phyloP scores from a whole-genome alignment of 306 rosid genomes.

The Glycyrrhiza uralensis region DNA sequence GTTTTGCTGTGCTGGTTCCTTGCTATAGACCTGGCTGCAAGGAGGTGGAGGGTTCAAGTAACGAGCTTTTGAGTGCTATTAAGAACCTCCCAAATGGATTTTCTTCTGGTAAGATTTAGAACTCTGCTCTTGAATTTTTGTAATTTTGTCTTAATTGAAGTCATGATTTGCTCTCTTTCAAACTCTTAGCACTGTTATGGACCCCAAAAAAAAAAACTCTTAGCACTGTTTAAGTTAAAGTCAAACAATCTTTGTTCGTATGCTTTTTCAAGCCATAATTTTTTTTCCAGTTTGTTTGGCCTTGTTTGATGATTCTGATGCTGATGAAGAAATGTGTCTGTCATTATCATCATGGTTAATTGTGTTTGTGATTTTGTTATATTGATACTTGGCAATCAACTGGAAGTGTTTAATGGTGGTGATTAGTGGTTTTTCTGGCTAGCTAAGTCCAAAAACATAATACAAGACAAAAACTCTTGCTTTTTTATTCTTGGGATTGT shows the following conservation, averaged over 20 bases:
- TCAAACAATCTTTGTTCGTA: constrained; percentile 1
- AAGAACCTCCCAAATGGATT: constrained; percentile 63
- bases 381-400: neutral
- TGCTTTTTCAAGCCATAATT: neutral
- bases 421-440: neutral
- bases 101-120: constrained; percentile 59
- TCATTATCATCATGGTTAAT: constrained; percentile 17
- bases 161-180: neutral
- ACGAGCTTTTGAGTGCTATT: constrained; percentile 68
- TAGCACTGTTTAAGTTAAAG: constrained; percentile 15
- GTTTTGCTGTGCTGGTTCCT: constrained; percentile 82
- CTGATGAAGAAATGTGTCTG: constrained; percentile 4
- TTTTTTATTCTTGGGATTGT: neutral
- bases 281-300: neutral
- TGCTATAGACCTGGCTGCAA: constrained; percentile 78
- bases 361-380: constrained; percentile 13
- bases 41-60: constrained; percentile 53
- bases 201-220: too few species aligned
- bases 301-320: constrained; percentile 29
- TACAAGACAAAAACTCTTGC: constrained; percentile 5
- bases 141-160: neutral
- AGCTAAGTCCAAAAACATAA: neutral
- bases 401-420: neutral
- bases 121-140: neutral
- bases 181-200: neutral